Evolutionary conservation across 345 rosid species (phyloP), one percentile per base, ranked within the genome.

Genomic region (Conringia planisiliqua): DNA sequence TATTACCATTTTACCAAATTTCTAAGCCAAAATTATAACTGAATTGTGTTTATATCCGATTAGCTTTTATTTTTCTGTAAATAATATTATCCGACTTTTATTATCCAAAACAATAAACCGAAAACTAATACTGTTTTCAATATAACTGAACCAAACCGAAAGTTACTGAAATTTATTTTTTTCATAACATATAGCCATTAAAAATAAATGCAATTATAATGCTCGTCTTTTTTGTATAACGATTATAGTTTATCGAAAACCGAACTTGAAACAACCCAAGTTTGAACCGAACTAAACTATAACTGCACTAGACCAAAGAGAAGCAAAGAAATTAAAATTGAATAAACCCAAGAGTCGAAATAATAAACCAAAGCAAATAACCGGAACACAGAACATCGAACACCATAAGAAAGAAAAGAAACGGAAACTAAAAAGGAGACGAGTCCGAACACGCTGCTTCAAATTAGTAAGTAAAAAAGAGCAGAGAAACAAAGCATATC

Each of bases 401-500:
- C 8, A 2, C 46, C 7, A 2, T 14, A 14, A 43, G 18, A 2
- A 38, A n/a, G 5, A 24, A 50, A 50, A 7, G 22, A 7, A 9
- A 10, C 7, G 55, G 64, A 60, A 72, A 12, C 42, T 62, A 24
- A 12, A 63, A 40, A 71, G 4, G 51, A 48, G 75, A 38, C 5
- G 17, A 61, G 27, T 72, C 39, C 76, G 43, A 42, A 40, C 36
- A 42, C 63, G 30, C 56, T 40, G 55, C 35, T 72, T 30, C 27
- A 66, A 58, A 57, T 54, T 63, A 20, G 38, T n/a, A 33, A 54
- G 43, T 22, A 7, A 39, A 7, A 39, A 50, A 60, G 43, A 67
- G 73, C 36, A 61, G 48, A 68, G 58, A 61, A 75, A 68, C 57
- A 61, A 68, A 68, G 70, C 74, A 68, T 20, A 73, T 64, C 24